These are phyloP conservation scores for Dacryopinax spathularia DNA, from an alignment of 768 basidiomycete genomes.

Conservation along the genomic window DNA sequence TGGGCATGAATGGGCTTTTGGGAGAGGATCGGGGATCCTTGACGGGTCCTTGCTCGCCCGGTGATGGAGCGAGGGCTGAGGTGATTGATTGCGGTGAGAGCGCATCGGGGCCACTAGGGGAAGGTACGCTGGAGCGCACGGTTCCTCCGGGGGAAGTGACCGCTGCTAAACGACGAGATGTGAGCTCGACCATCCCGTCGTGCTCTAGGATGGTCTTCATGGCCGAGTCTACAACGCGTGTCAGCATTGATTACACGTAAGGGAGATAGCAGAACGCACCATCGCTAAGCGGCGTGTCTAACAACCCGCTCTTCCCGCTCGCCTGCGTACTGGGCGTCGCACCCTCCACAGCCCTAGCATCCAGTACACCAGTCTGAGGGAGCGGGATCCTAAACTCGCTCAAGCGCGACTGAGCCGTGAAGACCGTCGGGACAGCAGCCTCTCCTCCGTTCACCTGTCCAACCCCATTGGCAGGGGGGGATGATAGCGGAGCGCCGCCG, in stretches of 20 bases:
- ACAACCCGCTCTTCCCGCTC: neutral
- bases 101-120: neutral
- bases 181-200: neutral
- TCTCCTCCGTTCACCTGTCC: neutral
- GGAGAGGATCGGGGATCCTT: neutral
- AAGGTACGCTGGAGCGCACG: neutral
- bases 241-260: neutral
- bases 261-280: neutral
- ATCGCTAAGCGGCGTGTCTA: neutral
- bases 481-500: no score
- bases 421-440: neutral
- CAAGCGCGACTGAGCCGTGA: neutral
- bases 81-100: neutral
- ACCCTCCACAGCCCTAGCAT: neutral
- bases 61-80: neutral
- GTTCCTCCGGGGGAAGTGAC: neutral
- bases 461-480: no score
- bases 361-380: neutral
- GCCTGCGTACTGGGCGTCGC: neutral
- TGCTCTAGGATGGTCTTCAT: conserved; percentile 1
- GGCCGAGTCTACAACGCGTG: neutral
- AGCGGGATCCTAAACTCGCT: neutral
- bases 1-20: neutral
- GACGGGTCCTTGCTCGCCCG: neutral
- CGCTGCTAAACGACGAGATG: neutral